Evolutionary conservation across 495 filamentous ascomycete species (phyloP).

Genomic region (Neurospora tetrasperma): DNA sequence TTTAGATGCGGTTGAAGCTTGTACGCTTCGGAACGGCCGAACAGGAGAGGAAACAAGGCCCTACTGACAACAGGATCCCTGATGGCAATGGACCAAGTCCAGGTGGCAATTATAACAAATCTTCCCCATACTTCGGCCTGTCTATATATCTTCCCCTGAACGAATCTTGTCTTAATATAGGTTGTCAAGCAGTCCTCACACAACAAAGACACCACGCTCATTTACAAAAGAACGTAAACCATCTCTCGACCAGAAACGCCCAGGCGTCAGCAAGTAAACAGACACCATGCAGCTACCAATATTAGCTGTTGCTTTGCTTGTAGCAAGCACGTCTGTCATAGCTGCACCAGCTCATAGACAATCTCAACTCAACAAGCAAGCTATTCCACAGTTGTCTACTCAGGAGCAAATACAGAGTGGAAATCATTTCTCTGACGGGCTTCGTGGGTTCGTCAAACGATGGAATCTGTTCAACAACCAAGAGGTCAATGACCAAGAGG

Average conservation of each 20-base stretch:
- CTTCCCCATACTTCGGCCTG: not conserved
- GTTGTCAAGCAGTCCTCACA: not conserved
- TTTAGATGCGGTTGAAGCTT: not conserved
- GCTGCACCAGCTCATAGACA: not conserved
- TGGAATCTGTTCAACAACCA: not conserved
- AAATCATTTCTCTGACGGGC: not conserved
- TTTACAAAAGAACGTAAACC: not conserved
- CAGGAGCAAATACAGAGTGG: not conserved
- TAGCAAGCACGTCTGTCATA: not conserved
- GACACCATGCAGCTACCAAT: not conserved
- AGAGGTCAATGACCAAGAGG: not conserved
- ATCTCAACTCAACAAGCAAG: not conserved
- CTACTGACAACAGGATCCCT: not conserved
- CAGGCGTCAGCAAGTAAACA: not conserved
- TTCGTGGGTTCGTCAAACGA: not conserved
- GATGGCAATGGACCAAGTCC: not conserved
- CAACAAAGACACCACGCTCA: not conserved
- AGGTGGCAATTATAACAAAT: not conserved
- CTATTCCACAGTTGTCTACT: not conserved
- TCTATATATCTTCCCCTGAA: not conserved
- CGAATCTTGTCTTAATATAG: not conserved
- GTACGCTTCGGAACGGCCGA: not conserved
- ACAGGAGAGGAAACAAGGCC: not conserved
- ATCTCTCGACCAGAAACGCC: not conserved
- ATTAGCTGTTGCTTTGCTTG: not conserved